These are phyloP conservation scores for Xylaria sp. DNA, from an alignment of 2,329 filamentous ascomycete genomes.

Conservation along the genomic window DNA sequence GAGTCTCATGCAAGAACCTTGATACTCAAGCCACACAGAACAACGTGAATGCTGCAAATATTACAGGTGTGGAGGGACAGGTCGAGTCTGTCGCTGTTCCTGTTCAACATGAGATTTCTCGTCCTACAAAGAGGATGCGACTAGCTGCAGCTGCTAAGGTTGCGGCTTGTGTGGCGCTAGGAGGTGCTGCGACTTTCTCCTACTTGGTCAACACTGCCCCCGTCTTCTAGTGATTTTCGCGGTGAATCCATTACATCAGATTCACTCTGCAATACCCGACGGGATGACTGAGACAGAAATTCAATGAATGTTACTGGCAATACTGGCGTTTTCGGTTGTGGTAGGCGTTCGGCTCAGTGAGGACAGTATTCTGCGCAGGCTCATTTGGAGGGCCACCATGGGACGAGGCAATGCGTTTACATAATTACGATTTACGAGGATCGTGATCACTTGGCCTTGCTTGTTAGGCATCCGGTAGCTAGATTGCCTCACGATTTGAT, in stretches of 20 bases:
- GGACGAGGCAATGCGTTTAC: neutral
- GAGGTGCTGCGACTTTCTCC: constrained; percentile 48
- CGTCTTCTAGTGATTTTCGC: constrained; percentile 31
- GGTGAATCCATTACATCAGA: neutral
- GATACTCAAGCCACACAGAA: neutral
- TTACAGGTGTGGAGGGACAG: neutral
- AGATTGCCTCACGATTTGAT: constrained; percentile 22
- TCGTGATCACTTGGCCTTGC: constrained; percentile 6
- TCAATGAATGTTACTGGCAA: neutral
- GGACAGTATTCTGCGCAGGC: constrained; percentile 7
- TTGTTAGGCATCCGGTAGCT: neutral
- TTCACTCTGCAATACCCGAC: neutral
- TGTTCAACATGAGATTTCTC: constrained; percentile 14
- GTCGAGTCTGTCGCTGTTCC: constrained; percentile 7
- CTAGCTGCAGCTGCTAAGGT: constrained; percentile 43
- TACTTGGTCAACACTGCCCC: constrained; percentile 47
- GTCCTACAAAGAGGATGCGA: constrained; percentile 48
- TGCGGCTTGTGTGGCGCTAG: constrained; percentile 48
- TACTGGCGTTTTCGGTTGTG: constrained; percentile 25
- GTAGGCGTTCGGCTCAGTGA: constrained; percentile 18
- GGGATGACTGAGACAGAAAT: neutral
- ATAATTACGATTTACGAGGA: neutral
- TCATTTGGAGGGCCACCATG: constrained; percentile 10
- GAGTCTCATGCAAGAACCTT: neutral
- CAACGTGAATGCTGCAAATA: neutral